Evolutionary conservation across 2,329 filamentous ascomycete genomes (phyloP).

Genomic region (Epichloe typhina): DNA sequence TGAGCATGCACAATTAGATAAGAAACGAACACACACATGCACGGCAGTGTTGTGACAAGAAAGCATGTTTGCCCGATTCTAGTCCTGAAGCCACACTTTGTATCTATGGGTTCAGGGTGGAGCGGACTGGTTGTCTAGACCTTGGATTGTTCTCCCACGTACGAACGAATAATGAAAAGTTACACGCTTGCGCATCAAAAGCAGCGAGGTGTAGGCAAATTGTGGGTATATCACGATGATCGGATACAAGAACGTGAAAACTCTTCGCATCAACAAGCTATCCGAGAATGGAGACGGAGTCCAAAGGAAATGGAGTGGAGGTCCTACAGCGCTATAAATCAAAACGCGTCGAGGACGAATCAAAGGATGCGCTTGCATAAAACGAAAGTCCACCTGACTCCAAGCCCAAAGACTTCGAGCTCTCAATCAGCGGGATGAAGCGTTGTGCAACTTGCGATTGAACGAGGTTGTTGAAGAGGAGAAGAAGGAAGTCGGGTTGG

Average conservation of each 20-base stretch:
- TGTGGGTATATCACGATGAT: constrained; percentile 28
- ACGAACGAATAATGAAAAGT: constrained; percentile 44
- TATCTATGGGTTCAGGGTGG: constrained; percentile 49
- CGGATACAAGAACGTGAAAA: not conserved
- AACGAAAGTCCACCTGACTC: not conserved
- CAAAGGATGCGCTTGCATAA: not conserved
- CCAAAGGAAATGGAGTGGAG: not conserved
- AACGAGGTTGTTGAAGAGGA: constrained; percentile 1
- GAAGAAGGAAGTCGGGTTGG: not conserved
- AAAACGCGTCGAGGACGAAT: not conserved
- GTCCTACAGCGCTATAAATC: not conserved
- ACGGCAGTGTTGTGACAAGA: not conserved
- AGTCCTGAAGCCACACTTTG: constrained; percentile 46
- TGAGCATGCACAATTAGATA: not conserved
- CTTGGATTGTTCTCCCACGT: constrained; percentile 49
- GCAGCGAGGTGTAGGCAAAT: constrained; percentile 49
- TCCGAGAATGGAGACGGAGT: not conserved
- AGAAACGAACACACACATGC: not conserved
- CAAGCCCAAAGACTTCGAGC: not conserved
- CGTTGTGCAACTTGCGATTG: not conserved
- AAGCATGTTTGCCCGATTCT: constrained; percentile 46
- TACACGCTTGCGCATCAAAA: constrained; percentile 44
- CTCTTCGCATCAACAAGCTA: not conserved
- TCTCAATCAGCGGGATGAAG: not conserved
- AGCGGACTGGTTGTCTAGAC: constrained; percentile 57